phyloP scores from a whole-genome alignment of 2,329 filamentous ascomycete genomes.

The Metarhizium guizhouense region DNA sequence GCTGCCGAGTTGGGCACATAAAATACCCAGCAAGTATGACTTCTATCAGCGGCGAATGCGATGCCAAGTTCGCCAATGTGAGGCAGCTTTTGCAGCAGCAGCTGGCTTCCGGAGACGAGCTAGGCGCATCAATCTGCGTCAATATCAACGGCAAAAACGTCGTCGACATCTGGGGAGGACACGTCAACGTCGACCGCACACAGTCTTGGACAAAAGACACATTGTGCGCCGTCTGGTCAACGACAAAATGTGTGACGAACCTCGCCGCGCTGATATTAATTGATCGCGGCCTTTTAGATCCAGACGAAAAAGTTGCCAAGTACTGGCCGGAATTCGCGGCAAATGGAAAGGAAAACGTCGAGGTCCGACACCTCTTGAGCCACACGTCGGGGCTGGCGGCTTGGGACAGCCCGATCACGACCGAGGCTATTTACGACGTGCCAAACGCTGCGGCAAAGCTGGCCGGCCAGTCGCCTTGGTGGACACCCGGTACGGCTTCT shows the following conservation, averaged over 20 bases:
- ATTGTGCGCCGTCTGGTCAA: constrained; percentile 30
- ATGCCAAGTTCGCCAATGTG: too few relatives aligned
- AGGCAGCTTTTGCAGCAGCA: too few relatives aligned
- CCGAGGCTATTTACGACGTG: too few relatives aligned
- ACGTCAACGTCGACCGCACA: constrained; percentile 19
- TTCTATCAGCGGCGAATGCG: too few relatives aligned
- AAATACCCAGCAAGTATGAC: too few relatives aligned
- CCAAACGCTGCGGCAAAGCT: constrained; percentile 13
- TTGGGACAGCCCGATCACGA: constrained; percentile 15
- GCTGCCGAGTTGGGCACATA: too few relatives aligned
- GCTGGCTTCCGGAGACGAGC: too few relatives aligned
- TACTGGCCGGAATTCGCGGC: constrained; percentile 38
- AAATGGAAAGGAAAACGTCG: constrained; percentile 31
- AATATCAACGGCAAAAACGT: constrained; percentile 25
- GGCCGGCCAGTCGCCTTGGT: constrained; percentile 31
- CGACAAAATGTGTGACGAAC: constrained; percentile 27
- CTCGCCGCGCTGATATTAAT: constrained; percentile 30
- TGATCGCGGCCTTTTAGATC: constrained; percentile 5
- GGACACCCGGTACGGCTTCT: constrained; percentile 31
- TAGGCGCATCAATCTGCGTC: too few relatives aligned
- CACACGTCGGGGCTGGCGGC: constrained; percentile 28
- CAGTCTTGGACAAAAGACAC: constrained; percentile 30
- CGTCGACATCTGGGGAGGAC: constrained; percentile 36
- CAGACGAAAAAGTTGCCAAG: constrained; percentile 26
- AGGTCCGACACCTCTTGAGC: constrained; percentile 15